Conservation (phyloP, 2,329 filamentous ascomycete genomes). For the Ascochyta koolunga region DNA sequence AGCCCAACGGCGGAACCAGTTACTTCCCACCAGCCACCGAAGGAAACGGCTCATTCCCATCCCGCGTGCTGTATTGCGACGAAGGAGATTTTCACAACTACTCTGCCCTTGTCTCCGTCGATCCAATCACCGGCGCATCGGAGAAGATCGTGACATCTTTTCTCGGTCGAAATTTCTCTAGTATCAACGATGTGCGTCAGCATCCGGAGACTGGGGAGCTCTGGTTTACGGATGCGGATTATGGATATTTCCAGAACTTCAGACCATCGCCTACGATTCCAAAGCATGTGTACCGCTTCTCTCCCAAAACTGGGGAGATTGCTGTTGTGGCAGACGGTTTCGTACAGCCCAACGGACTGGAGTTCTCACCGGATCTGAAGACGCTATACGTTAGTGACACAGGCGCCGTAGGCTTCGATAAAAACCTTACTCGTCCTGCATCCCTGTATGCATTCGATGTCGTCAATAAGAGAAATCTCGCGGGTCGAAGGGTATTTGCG, state of each 20-base stretch:
- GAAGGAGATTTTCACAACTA: constrained; percentile 49
- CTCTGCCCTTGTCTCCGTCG: constrained; percentile 52
- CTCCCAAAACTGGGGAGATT: constrained; percentile 49
- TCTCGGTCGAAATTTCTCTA: constrained; percentile 55
- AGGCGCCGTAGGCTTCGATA: constrained; percentile 48
- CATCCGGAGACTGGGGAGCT: constrained; percentile 53
- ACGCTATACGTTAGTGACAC: constrained; percentile 56
- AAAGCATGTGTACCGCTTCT: constrained; percentile 52
- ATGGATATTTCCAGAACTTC: constrained; percentile 41
- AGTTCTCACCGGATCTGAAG: constrained; percentile 52
- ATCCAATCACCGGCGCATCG: constrained; percentile 52
- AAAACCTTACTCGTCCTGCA: constrained; percentile 49
- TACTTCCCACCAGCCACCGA: constrained; percentile 42
- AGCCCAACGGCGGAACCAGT: constrained; percentile 46
- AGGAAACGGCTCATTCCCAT: constrained; percentile 30
- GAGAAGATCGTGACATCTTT: constrained; percentile 54
- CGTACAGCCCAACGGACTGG: constrained; percentile 54
- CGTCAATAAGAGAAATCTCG: constrained; percentile 44
- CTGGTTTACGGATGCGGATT: constrained; percentile 58
- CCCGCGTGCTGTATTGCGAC: constrained; percentile 42
- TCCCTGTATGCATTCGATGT: constrained; percentile 54
- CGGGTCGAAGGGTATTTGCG: constrained; percentile 58
- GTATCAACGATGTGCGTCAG: constrained; percentile 51
- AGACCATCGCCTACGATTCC: constrained; percentile 40
- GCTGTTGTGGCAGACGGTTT: constrained; percentile 51